Evolutionary conservation across 805 yeast species (phyloP).

Genomic region (Metschnikowia cubensis): DNA sequence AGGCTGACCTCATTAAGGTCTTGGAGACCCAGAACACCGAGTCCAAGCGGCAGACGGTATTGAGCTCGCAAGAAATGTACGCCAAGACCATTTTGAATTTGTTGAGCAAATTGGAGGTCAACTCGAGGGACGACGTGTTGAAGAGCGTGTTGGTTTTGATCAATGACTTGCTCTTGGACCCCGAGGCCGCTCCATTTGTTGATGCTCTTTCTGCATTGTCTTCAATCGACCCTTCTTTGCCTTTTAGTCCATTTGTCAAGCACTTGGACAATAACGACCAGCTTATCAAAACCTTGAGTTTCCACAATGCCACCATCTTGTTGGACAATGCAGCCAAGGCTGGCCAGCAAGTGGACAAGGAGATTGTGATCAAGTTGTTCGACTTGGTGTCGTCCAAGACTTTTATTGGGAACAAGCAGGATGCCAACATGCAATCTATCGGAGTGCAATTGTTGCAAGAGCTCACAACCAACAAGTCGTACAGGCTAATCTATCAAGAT

Average conservation of each 20-base stretch:
- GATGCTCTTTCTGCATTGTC: conserved; percentile 42
- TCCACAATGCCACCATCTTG: conserved; percentile 51
- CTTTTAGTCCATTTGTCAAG: conserved; percentile 50
- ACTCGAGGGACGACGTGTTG: conserved; percentile 57
- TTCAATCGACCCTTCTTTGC: conserved; percentile 41
- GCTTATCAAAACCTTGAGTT: conserved; percentile 51
- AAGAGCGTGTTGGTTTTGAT: conserved; percentile 60
- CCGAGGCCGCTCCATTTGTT: conserved; percentile 31
- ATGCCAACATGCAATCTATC: conserved; percentile 53
- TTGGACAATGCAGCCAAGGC: conserved; percentile 29
- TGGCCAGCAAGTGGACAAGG: conserved; percentile 29
- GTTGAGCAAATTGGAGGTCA: conserved; percentile 43
- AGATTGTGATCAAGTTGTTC: conserved; percentile 36
- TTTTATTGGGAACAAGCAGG: conserved; percentile 29
- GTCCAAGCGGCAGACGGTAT: conserved; percentile 39
- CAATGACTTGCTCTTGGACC: conserved; percentile 50
- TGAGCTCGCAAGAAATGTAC: conserved; percentile 46
- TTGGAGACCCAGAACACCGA: conserved; percentile 47
- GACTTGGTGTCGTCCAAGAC: conserved; percentile 30
- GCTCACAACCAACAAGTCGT: conserved; percentile 50
- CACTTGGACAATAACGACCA: conserved; percentile 54
- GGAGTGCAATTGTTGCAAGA: conserved; percentile 61
- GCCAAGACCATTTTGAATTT: conserved; percentile 52
- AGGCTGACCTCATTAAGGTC: conserved; percentile 57
- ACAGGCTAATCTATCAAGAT: conserved; percentile 47